Conservation (phyloP, 805 yeast species). For the Kluyveromyces wickerhamii region DNA sequence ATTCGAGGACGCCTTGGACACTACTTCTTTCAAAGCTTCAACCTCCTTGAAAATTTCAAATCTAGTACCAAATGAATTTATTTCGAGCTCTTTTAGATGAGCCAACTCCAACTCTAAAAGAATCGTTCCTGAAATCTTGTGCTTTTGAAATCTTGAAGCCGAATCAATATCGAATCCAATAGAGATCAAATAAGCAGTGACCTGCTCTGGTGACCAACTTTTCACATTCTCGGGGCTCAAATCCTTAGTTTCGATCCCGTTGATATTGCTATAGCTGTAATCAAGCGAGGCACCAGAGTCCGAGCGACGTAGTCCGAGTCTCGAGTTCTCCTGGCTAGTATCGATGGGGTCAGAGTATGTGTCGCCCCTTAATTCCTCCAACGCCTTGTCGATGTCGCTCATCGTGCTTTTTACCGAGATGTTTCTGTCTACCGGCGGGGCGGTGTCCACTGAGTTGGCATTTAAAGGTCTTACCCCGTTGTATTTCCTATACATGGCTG, state of each 20-base stretch:
- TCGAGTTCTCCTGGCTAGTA: conserved; percentile 16
- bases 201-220: conserved; percentile 83
- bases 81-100: conserved; percentile 85
- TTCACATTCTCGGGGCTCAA: conserved; percentile 43
- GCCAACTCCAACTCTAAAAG: conserved; percentile 77
- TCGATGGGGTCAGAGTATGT: conserved; percentile 9
- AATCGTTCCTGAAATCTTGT: conserved; percentile 83
- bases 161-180: conserved; percentile 66
- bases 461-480: conserved; percentile 4
- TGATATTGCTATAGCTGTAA: conserved; percentile 9
- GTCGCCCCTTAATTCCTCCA: conserved; percentile 48
- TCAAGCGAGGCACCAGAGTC: conserved; percentile 12
- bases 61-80: conserved; percentile 88
- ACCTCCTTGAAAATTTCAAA: conserved; percentile 88
- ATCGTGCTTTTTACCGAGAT: conserved; percentile 46
- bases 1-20: conserved; percentile 2
- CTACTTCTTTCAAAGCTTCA: conserved; percentile 44
- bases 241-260: conserved; percentile 22
- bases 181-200: conserved; percentile 62
- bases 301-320: conserved; percentile 4
- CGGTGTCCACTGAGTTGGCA: neutral
- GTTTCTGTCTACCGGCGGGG: conserved; percentile 20
- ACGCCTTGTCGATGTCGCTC: conserved; percentile 65
- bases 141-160: conserved; percentile 76
- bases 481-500: conserved; percentile 5